Base-by-base conservation (phyloP, 257 asterid genomes). In the Salvia rosmarinus region DNA sequence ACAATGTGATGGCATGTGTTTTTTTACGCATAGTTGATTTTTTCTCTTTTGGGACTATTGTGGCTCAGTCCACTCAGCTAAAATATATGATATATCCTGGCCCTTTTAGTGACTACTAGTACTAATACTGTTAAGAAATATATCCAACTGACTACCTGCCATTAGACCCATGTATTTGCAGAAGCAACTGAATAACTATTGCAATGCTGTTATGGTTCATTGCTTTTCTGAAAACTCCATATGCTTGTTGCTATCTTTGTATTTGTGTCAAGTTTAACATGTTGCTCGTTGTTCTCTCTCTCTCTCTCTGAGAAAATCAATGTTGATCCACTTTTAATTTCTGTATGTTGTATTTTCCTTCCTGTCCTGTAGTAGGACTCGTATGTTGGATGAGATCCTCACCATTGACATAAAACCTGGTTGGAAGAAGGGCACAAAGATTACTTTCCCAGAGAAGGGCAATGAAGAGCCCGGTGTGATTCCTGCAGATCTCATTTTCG, bases 351-450 rank as follows among this genome's bases (percentile, higher is more conserved):
- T 64, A 46, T 70, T 40, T 64, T 70, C 21, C 64, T 65, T 70
- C 28, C 64, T 65, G 4, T 77, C 75, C 65, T 83, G 87, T 92
- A 94, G 99, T 25, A 85, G 79, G 61, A 67, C 70, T 49, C 82
- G 86, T 25, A 76, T 74, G 54, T 47, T 86, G 30, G 98, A 94
- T 77, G 98, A 94, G 84, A 86, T 91, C 67, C 75, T 94, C 76
- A 83, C 96, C 6, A 87, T 94, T 5, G 96, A 94, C 72, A 85
- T 94, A 77, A 91, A 85, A 72, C 96, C 92, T 35, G 99, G 97
- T 67, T 94, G 98, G 98, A 94, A 94, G 83, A 94, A 88, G 79
- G 99, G 98, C 70, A 94, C 99, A 47, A 94, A 89, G 79, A 88
- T 94, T 59, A 94, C 98, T 47, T 94, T 91, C 75, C 95, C 98